Conservation (phyloP, 108 stramenopile genomes). For the Licmophora abbreviata region DNA sequence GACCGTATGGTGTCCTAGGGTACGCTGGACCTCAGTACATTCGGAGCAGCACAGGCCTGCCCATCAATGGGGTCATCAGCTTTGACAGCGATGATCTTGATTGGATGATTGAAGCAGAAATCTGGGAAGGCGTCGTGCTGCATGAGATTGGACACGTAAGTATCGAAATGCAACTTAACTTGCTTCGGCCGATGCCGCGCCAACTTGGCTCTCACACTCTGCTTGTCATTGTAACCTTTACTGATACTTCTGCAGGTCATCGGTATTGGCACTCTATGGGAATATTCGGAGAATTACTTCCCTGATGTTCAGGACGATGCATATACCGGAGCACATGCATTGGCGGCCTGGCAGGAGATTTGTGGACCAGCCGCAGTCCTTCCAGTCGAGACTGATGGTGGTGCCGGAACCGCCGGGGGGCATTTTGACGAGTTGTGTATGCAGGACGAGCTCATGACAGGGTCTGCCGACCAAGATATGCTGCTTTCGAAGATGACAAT, state of each 20-base stretch:
- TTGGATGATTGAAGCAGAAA: neutral
- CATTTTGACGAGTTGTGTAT: neutral
- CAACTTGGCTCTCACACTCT: neutral
- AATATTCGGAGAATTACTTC: neutral
- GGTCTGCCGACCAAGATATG: too few species aligned
- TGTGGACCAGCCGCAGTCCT: neutral
- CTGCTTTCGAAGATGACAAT: too few species aligned
- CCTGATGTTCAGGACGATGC: neutral
- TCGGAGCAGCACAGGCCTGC: neutral
- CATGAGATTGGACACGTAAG: slow-evolving; percentile 11
- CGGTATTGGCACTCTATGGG: neutral
- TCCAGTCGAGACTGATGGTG: neutral
- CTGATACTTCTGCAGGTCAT: neutral
- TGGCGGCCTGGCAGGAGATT: too few species aligned
- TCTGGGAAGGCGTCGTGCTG: neutral
- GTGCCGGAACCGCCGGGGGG: neutral
- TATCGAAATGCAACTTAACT: slow-evolving; percentile 4
- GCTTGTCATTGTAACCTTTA: neutral
- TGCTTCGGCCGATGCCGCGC: neutral
- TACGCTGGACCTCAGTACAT: neutral
- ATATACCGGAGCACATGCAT: too few species aligned
- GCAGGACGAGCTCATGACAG: slow-evolving; percentile 5
- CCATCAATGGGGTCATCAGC: neutral
- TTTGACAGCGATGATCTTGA: neutral
- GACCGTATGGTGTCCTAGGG: neutral